These are phyloP conservation scores for Globisporangium nodosum DNA, from an alignment of 352 stramenopile species.

Conservation along the genomic window DNA sequence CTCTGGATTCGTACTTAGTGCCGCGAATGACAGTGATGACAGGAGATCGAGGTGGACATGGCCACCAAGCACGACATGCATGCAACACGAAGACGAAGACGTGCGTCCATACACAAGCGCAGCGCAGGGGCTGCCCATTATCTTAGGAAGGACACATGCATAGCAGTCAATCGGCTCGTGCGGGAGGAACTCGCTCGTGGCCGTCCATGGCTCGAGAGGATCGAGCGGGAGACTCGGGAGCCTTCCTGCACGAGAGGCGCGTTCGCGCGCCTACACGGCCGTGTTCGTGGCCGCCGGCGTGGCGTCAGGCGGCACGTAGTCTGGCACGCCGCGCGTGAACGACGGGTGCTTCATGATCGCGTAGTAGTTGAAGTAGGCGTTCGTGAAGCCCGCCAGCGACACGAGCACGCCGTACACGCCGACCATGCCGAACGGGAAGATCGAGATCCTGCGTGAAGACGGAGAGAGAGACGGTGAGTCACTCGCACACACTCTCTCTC, in stretches of 20 bases:
- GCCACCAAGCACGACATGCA: too few relatives aligned
- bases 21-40: too few relatives aligned
- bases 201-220: background rate
- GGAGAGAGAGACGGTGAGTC: slow-evolving; percentile 1
- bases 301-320: slow-evolving; percentile 71
- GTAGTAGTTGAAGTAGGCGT: slow-evolving; percentile 90
- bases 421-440: slow-evolving; percentile 87
- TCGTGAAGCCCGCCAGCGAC: slow-evolving; percentile 68
- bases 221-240: background rate
- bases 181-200: background rate
- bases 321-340: slow-evolving; percentile 76
- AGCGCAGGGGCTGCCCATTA: too few relatives aligned
- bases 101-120: too few relatives aligned
- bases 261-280: slow-evolving; percentile 6
- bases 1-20: too few relatives aligned
- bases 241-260: too few relatives aligned
- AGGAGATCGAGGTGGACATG: too few relatives aligned
- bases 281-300: slow-evolving; percentile 18
- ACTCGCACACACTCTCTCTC: background rate
- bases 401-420: slow-evolving; percentile 75
- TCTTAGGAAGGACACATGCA: background rate
- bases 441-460: slow-evolving; percentile 60
- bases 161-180: background rate
- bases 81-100: too few relatives aligned
- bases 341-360: slow-evolving; percentile 83